Evolutionary conservation across 148 eudicot genomes (phyloP).

Genomic region (Persicaria maculosa): DNA sequence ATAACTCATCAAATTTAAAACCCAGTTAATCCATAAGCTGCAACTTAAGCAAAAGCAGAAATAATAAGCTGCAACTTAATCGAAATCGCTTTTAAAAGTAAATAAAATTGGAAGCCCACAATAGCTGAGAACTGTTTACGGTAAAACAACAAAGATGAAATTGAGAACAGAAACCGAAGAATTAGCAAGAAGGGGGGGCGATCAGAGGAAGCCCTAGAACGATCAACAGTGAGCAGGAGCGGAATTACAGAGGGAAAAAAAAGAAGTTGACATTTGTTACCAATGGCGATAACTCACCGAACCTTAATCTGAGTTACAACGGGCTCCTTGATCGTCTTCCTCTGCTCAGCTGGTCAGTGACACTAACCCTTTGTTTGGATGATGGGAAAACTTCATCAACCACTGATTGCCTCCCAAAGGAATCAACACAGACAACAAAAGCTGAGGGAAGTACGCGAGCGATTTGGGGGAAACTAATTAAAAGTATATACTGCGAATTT

Average conservation of each 20-base stretch:
- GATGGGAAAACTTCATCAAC: background rate
- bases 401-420: background rate
- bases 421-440: background rate
- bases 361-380: no score
- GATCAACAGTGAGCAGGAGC: background rate
- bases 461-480: background rate
- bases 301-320: background rate
- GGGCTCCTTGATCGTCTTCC: background rate
- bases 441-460: background rate
- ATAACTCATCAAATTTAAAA: background rate
- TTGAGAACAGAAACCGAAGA: background rate
- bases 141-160: background rate
- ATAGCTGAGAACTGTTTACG: background rate
- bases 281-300: background rate
- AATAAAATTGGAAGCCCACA: background rate
- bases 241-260: background rate
- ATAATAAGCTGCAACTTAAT: background rate
- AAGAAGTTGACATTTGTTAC: background rate
- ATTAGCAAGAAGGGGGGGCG: background rate
- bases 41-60: background rate
- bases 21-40: background rate
- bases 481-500: conserved; percentile 1
- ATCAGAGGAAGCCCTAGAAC: conserved; percentile 10
- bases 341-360: background rate
- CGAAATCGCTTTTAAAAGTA: background rate